Evolutionary conservation across 371 early-diverging fungal species (phyloP).

Genomic region (Entomophthora muscae): DNA sequence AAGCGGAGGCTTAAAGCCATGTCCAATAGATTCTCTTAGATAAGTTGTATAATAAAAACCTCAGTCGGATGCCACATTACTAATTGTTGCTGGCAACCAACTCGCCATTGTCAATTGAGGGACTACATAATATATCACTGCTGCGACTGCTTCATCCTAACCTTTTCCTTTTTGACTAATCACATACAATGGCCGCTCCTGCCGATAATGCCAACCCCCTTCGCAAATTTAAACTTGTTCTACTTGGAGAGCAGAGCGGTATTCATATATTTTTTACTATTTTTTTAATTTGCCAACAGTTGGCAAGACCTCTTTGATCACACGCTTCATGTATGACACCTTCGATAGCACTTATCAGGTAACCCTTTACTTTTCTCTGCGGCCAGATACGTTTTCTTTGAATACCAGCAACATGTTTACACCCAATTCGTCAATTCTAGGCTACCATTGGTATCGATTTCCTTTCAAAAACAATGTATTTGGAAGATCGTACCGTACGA

Average conservation of each 20-base stretch:
- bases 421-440: slow-evolving; percentile 19
- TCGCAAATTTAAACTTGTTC: slow-evolving; percentile 79
- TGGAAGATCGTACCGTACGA: slow-evolving; percentile 91
- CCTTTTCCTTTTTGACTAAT: too few relatives aligned
- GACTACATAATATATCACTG: too few relatives aligned
- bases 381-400: slow-evolving; percentile 10
- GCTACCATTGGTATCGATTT: slow-evolving; percentile 99
- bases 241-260: slow-evolving; percentile 94
- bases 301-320: slow-evolving; percentile 98
- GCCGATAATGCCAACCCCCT: slow-evolving; percentile 41
- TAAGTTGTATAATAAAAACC: too few relatives aligned
- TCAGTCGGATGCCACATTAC: too few relatives aligned
- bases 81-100: too few relatives aligned
- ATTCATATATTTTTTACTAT: slow-evolving; percentile 12
- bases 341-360: slow-evolving; percentile 94
- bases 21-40: too few relatives aligned
- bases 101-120: too few relatives aligned
- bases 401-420: too few relatives aligned
- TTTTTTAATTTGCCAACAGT: slow-evolving; percentile 28
- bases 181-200: slow-evolving; percentile 15
- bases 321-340: slow-evolving; percentile 96
- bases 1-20: too few relatives aligned
- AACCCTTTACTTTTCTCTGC: slow-evolving; percentile 10
- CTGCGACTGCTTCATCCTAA: too few relatives aligned
- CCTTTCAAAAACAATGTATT: slow-evolving; percentile 94